Conservation (phyloP, 495 filamentous ascomycete species). For the Xylaria longipes region DNA sequence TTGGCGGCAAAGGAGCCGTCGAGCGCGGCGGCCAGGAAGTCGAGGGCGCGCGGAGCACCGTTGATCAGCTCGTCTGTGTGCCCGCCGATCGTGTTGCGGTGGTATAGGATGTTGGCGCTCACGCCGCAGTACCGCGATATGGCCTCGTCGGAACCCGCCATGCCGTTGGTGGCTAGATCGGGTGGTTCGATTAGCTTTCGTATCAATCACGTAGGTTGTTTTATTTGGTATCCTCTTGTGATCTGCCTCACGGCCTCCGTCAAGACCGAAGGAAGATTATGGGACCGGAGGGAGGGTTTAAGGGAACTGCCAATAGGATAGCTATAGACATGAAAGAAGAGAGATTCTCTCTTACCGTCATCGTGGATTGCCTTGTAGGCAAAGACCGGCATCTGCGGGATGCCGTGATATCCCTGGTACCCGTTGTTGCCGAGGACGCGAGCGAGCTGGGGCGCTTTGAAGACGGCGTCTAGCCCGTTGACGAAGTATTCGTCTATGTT, state of each 20-base stretch:
- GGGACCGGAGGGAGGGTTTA: neutral
- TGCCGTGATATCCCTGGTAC: neutral
- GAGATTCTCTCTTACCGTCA: neutral
- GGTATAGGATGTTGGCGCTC: neutral
- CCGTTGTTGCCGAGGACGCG: neutral
- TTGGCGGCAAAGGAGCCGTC: neutral
- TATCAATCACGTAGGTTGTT: neutral
- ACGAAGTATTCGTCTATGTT: neutral
- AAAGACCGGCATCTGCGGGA: neutral
- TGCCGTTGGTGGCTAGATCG: neutral
- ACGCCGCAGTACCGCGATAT: neutral
- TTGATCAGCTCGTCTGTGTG: neutral
- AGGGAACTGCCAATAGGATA: too few relatives aligned
- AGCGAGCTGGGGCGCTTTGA: neutral
- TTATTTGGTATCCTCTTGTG: neutral
- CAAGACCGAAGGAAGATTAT: neutral
- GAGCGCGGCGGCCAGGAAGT: neutral
- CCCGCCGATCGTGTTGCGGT: constrained; percentile 1
- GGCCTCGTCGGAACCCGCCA: neutral
- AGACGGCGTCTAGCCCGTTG: neutral
- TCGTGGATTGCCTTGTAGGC: neutral
- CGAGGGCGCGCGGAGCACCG: neutral
- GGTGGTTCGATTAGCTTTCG: neutral
- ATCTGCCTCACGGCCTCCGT: neutral
- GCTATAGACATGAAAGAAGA: neutral